Evolutionary conservation across 73 alveolate species (phyloP).

Genomic region (Blepharisma stoltei): DNA sequence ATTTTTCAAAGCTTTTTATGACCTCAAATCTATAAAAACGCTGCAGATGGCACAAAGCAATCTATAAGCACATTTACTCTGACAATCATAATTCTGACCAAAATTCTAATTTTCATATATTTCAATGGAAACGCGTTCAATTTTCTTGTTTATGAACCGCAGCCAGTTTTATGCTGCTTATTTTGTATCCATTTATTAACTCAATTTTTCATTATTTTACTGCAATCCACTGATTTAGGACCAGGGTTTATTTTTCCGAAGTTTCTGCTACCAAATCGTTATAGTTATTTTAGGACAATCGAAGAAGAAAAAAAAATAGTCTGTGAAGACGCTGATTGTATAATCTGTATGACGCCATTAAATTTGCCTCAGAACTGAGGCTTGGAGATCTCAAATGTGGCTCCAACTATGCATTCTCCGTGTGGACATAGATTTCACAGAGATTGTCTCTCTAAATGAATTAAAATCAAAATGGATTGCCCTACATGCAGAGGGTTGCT

Average conservation of each 20-base stretch:
- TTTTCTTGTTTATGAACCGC: not conserved
- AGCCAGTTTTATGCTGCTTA: not conserved
- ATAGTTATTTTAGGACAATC: conserved; percentile 14
- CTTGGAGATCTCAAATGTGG: conserved; percentile 21
- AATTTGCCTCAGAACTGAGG: conserved; percentile 36
- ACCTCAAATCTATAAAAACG: not conserved
- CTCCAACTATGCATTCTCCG: conserved; percentile 83
- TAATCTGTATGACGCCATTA: conserved; percentile 52
- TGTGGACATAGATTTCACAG: conserved; percentile 92
- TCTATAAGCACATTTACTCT: not conserved
- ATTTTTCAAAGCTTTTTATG: not conserved
- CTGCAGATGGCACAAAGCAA: not conserved
- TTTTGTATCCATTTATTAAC: not conserved
- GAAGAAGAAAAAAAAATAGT: conserved; percentile 16
- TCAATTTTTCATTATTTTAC: not conserved
- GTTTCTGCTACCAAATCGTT: conserved; percentile 35
- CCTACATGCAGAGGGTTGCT: conserved; percentile 91
- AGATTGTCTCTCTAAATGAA: conserved; percentile 90
- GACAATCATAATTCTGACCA: not conserved
- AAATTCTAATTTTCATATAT: not conserved
- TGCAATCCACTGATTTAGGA: conserved; percentile 9
- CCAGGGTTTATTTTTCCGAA: conserved; percentile 57
- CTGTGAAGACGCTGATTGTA: conserved; percentile 50
- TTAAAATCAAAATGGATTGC: conserved; percentile 88
- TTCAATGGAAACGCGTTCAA: not conserved